Evolutionary conservation across 208 protist species (phyloP).

Genomic region (Angomonas desouzai): DNA sequence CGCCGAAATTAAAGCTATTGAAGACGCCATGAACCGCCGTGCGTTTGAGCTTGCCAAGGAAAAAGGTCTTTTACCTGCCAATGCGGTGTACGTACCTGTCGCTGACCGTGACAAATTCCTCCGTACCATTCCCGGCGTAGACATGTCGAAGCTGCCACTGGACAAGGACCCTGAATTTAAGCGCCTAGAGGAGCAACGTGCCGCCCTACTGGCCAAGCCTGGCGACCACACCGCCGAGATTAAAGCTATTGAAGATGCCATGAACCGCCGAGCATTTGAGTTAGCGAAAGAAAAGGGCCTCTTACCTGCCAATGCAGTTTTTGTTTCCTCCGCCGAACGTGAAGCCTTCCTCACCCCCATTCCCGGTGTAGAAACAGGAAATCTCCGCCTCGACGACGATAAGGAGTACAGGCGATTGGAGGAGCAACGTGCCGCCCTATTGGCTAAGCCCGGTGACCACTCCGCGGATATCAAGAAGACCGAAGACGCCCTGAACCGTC

Average conservation of each 20-base stretch:
- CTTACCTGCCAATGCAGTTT: background rate
- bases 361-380: background rate
- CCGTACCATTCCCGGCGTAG: constrained; percentile 7
- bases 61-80: constrained; percentile 15
- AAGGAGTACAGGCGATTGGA: constrained; percentile 36
- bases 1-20: constrained; percentile 23
- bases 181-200: constrained; percentile 31
- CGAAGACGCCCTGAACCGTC: constrained; percentile 42
- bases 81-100: constrained; percentile 33
- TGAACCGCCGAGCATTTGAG: constrained; percentile 65
- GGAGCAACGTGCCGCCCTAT: constrained; percentile 45
- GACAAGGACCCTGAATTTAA: background rate
- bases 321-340: background rate
- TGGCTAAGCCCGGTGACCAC: constrained; percentile 13
- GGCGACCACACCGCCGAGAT: constrained; percentile 27
- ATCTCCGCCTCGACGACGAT: background rate
- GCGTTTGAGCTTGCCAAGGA: constrained; percentile 44
- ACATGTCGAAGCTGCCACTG: background rate
- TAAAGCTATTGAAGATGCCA: constrained; percentile 38
- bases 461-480: constrained; percentile 23
- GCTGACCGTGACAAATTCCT: constrained; percentile 61
- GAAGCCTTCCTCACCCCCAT: background rate
- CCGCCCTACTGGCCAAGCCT: constrained; percentile 27
- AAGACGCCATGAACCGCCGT: constrained; percentile 45
- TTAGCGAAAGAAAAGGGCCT: constrained; percentile 1